Conservation (phyloP, 2,329 filamentous ascomycete species). For the Colletotrichum sp. region DNA sequence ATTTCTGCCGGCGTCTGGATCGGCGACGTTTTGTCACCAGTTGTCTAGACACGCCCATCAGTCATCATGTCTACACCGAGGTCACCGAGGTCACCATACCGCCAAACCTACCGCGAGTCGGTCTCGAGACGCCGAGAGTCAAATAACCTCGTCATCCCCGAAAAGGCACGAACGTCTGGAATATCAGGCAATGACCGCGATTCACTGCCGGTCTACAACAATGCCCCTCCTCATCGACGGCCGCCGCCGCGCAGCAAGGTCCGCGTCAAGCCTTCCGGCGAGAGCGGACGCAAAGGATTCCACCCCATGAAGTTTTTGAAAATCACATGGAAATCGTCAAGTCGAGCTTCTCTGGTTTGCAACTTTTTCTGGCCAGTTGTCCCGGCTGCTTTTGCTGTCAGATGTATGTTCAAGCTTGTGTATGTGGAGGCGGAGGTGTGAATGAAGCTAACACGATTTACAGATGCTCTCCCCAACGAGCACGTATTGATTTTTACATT, state of each 20-base stretch:
- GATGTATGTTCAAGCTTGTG: slow-evolving; percentile 32
- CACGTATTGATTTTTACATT: slow-evolving; percentile 72
- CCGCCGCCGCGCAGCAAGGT: slow-evolving; percentile 34
- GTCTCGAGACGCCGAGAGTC: slow-evolving; percentile 8
- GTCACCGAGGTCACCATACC: slow-evolving; percentile 14
- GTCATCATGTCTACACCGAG: slow-evolving; percentile 14
- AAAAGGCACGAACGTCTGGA: slow-evolving; percentile 7
- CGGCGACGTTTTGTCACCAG: neutral
- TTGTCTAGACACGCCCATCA: neutral
- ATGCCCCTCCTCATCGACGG: neutral
- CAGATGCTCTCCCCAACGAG: slow-evolving; percentile 39
- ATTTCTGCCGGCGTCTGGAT: neutral
- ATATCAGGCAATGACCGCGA: neutral
- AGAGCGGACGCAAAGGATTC: slow-evolving; percentile 69
- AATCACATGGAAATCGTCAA: slow-evolving; percentile 69
- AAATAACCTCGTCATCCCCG: neutral
- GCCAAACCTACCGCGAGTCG: slow-evolving; percentile 13
- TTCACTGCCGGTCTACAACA: slow-evolving; percentile 9
- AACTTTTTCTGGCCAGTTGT: slow-evolving; percentile 80
- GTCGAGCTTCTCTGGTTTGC: slow-evolving; percentile 65
- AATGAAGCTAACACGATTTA: neutral
- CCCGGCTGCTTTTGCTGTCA: slow-evolving; percentile 71
- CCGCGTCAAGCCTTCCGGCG: slow-evolving; percentile 48
- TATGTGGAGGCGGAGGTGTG: neutral
- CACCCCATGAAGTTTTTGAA: slow-evolving; percentile 67